Evolutionary conservation across 192 early-diverging fungal species (phyloP).

Genomic region (Chytriomyces sp.): DNA sequence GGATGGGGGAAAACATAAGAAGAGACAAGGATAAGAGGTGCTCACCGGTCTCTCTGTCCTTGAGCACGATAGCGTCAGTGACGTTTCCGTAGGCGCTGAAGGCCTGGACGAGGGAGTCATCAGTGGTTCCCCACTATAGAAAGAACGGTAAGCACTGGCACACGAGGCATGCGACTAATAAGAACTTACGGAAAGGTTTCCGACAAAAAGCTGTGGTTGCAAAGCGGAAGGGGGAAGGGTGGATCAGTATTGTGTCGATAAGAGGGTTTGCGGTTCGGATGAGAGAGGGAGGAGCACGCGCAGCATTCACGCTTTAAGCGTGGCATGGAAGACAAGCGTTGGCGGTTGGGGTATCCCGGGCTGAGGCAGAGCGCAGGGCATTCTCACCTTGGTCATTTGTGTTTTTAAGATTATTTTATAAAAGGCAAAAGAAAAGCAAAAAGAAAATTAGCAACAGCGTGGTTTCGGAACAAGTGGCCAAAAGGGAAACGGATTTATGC

Average conservation of each 20-base stretch:
- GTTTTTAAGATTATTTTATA: not conserved
- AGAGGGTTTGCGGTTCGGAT: not conserved
- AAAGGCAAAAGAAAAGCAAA: not conserved
- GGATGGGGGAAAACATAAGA: too few species aligned
- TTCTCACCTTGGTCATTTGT: constrained; percentile 2
- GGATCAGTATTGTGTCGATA: not conserved
- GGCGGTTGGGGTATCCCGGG: not conserved
- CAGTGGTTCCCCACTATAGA: constrained; percentile 70
- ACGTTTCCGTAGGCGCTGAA: constrained; percentile 72
- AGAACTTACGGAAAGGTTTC: constrained; percentile 32
- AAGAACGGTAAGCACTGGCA: not conserved
- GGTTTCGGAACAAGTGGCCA: too few species aligned
- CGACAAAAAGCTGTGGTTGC: constrained; percentile 31
- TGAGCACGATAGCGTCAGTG: constrained; percentile 68
- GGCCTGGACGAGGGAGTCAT: constrained; percentile 60
- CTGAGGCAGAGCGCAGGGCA: not conserved
- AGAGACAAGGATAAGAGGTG: not conserved
- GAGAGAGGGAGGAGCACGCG: not conserved
- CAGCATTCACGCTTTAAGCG: not conserved
- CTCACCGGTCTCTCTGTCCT: constrained; percentile 78
- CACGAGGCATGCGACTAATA: not conserved
- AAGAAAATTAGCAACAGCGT: too few species aligned
- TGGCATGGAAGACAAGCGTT: not conserved
- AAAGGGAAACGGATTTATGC: not conserved
- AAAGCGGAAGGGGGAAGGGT: not conserved